These are phyloP conservation scores for Mimosa pudica DNA, from an alignment of 306 rosid genomes.

Conservation along the genomic window DNA sequence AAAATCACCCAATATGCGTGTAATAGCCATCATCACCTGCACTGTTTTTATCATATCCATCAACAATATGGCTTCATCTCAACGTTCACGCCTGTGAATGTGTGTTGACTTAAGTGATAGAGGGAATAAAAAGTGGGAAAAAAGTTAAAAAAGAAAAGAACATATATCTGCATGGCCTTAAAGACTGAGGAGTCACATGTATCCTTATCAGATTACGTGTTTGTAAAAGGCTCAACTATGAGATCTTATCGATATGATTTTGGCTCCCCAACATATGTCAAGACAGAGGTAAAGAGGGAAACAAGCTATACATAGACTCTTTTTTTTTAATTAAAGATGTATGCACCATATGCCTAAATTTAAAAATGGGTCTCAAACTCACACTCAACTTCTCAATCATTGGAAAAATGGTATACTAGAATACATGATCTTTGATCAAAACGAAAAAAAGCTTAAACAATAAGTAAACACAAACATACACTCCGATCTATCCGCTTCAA, in stretches of 20 bases:
- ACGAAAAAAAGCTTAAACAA: no score
- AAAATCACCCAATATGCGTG: constrained; percentile 20
- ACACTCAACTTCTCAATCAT: no score
- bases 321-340: no score
- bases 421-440: no score
- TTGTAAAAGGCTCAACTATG: constrained; percentile 60
- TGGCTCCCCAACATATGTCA: constrained; percentile 49
- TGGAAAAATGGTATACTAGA: no score
- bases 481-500: no score
- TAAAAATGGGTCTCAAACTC: no score
- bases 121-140: constrained; percentile 30
- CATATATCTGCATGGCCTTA: constrained; percentile 56
- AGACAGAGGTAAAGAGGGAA: constrained; percentile 25
- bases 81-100: constrained; percentile 53
- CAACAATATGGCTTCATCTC: constrained; percentile 31
- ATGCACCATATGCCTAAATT: no score
- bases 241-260: constrained; percentile 60
- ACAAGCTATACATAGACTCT: not conserved
- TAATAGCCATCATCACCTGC: constrained; percentile 51
- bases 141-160: not conserved
- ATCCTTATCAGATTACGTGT: constrained; percentile 60
- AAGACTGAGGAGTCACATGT: constrained; percentile 58
- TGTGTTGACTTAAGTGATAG: constrained; percentile 46
- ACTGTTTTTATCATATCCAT: constrained; percentile 22
- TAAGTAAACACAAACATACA: no score